Conservation (phyloP, 1,284 basidiomycete species). For the Sparassis latifolia region DNA sequence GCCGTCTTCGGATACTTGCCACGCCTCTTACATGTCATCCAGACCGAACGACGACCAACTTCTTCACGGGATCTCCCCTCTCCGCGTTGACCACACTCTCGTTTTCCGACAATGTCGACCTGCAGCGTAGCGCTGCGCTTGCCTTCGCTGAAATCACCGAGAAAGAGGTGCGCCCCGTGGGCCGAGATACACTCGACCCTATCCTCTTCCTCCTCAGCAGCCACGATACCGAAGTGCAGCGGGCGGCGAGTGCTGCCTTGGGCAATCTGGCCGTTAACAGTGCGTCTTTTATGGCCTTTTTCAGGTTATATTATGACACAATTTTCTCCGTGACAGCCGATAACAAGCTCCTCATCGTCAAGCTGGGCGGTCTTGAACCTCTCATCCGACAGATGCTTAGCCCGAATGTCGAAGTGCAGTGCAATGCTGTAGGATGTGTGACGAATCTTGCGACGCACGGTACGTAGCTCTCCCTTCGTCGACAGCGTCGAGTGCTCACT, state of each 20-base stretch:
- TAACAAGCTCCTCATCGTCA: conserved; percentile 98
- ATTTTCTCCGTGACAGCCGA: conserved; percentile 59
- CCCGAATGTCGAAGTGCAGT: conserved; percentile 99
- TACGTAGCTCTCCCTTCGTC: conserved; percentile 31
- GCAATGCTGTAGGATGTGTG: conserved; percentile 99
- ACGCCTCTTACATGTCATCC: conserved; percentile 6
- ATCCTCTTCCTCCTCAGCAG: conserved; percentile 96
- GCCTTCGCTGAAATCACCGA: conserved; percentile 99
- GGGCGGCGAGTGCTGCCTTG: conserved; percentile 96
- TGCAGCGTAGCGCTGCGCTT: conserved; percentile 95
- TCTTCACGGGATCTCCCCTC: conserved; percentile 90
- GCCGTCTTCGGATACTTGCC: not conserved
- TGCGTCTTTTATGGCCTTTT: conserved; percentile 38
- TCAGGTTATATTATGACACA: conserved; percentile 6
- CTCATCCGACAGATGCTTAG: conserved; percentile 99
- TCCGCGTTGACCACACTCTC: conserved; percentile 94
- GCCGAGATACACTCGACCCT: conserved; percentile 95
- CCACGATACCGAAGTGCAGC: conserved; percentile 98
- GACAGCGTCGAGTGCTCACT: not conserved
- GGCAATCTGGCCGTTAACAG: conserved; percentile 98
- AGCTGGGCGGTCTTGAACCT: conserved; percentile 95
- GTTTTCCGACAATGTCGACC: conserved; percentile 98
- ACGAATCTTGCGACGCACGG: conserved; percentile 99
- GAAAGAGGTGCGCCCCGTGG: conserved; percentile 97
- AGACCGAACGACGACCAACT: conserved; percentile 96